Evolutionary conservation across 2,329 filamentous ascomycete genomes (phyloP).

Genomic region (Bisporella sp.): DNA sequence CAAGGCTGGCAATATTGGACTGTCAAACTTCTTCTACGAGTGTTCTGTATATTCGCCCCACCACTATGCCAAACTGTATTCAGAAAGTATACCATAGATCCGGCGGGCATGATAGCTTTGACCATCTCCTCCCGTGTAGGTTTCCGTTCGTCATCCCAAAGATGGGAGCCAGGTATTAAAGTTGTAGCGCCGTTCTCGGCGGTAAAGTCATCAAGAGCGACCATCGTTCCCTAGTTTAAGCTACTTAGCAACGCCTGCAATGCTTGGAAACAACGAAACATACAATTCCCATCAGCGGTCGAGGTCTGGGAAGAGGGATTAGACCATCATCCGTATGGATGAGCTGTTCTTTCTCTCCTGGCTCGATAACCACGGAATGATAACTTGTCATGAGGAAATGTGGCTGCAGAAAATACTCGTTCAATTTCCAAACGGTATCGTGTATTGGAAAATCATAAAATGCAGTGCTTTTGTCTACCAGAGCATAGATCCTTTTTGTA

Average conservation of each 20-base stretch:
- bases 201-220: slow-evolving; percentile 26
- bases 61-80: slow-evolving; percentile 25
- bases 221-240: slow-evolving; percentile 22
- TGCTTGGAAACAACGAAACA: slow-evolving; percentile 2
- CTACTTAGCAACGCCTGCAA: slow-evolving; percentile 1
- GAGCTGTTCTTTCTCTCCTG: slow-evolving; percentile 28
- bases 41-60: slow-evolving; percentile 19
- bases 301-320: slow-evolving; percentile 22
- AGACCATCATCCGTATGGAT: slow-evolving; percentile 31
- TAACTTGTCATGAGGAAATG: slow-evolving; percentile 31
- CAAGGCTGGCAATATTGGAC: slow-evolving; percentile 29
- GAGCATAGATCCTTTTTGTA: slow-evolving; percentile 32
- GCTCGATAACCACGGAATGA: slow-evolving; percentile 33
- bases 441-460: slow-evolving; percentile 34
- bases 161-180: slow-evolving; percentile 24
- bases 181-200: slow-evolving; percentile 24
- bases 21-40: slow-evolving; percentile 19
- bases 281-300: slow-evolving; percentile 24
- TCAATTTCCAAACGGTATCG: slow-evolving; percentile 31
- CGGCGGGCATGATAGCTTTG: slow-evolving; percentile 24
- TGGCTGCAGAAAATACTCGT: slow-evolving; percentile 33
- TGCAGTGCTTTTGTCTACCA: slow-evolving; percentile 32
- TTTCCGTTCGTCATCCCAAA: slow-evolving; percentile 24
- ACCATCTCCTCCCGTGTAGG: slow-evolving; percentile 21
- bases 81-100: slow-evolving; percentile 24